These are phyloP conservation scores for Lotus japonicus DNA, from an alignment of 306 rosid genomes.

Conservation along the genomic window DNA sequence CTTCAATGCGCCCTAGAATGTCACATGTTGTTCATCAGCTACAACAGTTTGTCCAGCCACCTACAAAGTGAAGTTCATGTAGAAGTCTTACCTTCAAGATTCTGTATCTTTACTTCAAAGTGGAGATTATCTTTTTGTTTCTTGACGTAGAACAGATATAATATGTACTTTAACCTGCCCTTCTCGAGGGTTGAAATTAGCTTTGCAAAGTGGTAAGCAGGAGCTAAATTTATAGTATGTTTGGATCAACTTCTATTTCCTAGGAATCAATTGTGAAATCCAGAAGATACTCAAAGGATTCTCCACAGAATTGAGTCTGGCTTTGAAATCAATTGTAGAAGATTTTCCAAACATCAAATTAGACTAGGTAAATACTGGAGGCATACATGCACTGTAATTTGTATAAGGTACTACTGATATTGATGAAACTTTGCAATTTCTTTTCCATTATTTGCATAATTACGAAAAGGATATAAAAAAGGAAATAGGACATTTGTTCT, in stretches of 20 bases:
- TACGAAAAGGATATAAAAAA: background rate
- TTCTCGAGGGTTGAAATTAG: background rate
- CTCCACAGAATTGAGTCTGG: too few relatives aligned
- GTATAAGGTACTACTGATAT: background rate
- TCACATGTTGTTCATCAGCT: slow-evolving; percentile 97
- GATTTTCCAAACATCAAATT: background rate
- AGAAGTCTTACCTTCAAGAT: background rate
- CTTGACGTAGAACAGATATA: background rate
- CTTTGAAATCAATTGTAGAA: too few relatives aligned
- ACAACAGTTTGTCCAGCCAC: slow-evolving; percentile 65
- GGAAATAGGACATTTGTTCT: background rate
- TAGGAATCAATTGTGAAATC: too few relatives aligned
- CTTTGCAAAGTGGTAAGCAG: background rate
- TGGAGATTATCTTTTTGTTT: background rate
- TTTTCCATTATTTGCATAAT: background rate
- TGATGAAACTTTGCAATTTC: background rate
- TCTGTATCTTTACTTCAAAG: slow-evolving; percentile 6
- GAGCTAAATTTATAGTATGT: too few relatives aligned
- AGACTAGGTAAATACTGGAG: slow-evolving; percentile 5
- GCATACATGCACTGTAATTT: slow-evolving; percentile 18
- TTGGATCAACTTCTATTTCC: too few relatives aligned
- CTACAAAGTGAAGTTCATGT: slow-evolving; percentile 35
- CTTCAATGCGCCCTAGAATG: slow-evolving; percentile 98
- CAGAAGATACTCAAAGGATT: too few relatives aligned
- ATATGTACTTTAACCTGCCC: slow-evolving; percentile 12